Base-by-base conservation (phyloP, 2,329 filamentous ascomycete genomes). In the Xylaria sp. region DNA sequence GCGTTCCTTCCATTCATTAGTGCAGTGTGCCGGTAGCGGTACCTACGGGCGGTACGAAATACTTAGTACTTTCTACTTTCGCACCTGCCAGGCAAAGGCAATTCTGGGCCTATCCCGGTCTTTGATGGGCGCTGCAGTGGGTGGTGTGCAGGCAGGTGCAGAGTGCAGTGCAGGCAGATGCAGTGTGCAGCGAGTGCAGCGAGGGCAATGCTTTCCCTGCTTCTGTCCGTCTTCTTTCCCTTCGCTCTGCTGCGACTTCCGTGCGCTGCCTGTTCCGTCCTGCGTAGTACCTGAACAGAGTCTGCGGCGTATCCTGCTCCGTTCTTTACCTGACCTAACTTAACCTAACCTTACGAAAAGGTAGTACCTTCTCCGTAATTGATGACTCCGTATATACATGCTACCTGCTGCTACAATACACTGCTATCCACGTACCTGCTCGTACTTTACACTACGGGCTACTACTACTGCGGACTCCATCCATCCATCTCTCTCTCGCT, bases 31-130 rank as follows among this genome's bases (percentile, higher is more conserved):
- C 42, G 9, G 13, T 13, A 13, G 37, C 9, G 9, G 37, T 46
- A 46, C 13, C 54, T 56, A 48, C 42, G 16, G 16, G 16, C 16
- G 16, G n/a, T 46, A 39, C 23, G 11, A 5, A 34, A 23, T 19
- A 34, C 16, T 16, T 16, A 18, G 47, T 50, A 9, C 61, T 59
- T 53, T 49, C 30, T 59, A 54, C 23, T 30, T 30, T 30, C 37
- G 37, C 11, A 42, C 37, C 37, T 42, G 37, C 37, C 11, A 13
- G 23, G 23, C 23, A 30, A 10, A 42, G 37, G 37, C 37, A 42
- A 42, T 57, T 54, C 59, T 61, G 61, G 64, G 64, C 58, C 54
- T 58, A 66, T 65, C 63, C 63, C 55, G 52, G 64, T 60, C 59
- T 59, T 62, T 13, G 48, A 42, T 42, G 37, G 61, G 57, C 59